Evolutionary conservation across 2,329 filamentous ascomycete genomes (phyloP).

Genomic region (Ceratocystis huliohia): DNA sequence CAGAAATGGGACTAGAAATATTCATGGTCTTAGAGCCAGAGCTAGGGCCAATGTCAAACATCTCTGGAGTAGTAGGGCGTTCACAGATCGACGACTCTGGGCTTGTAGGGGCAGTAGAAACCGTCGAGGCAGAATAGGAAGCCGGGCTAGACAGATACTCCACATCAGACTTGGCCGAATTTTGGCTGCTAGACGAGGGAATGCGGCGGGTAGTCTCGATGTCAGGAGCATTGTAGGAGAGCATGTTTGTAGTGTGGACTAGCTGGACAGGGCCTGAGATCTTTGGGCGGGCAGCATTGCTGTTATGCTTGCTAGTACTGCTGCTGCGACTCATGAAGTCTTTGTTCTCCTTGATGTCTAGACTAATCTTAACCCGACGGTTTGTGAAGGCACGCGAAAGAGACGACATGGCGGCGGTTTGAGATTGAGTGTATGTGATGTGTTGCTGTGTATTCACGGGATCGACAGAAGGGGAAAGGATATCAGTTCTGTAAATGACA

Average conservation of each 20-base stretch:
- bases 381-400: conserved; percentile 61
- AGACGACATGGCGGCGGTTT: conserved; percentile 36
- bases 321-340: conserved; percentile 37
- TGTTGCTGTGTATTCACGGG: not conserved
- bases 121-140: conserved; percentile 25
- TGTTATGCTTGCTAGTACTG: conserved; percentile 37
- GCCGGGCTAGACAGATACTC: conserved; percentile 54
- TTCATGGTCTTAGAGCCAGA: conserved; percentile 17
- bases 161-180: conserved; percentile 45
- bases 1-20: not conserved
- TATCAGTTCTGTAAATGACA: not conserved
- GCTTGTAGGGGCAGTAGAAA: conserved; percentile 48
- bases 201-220: conserved; percentile 38
- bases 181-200: conserved; percentile 40
- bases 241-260: conserved; percentile 88
- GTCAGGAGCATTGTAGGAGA: conserved; percentile 87
- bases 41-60: conserved; percentile 43
- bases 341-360: conserved; percentile 35
- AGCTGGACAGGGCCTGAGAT: conserved; percentile 83
- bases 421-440: conserved; percentile 7
- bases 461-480: not conserved
- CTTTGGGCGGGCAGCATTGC: conserved; percentile 39
- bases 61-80: conserved; percentile 44
- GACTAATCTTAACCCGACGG: conserved; percentile 45
- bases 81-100: conserved; percentile 51